Base-by-base conservation (phyloP, 2,329 filamentous ascomycete species). In the Eurotiales sp. region DNA sequence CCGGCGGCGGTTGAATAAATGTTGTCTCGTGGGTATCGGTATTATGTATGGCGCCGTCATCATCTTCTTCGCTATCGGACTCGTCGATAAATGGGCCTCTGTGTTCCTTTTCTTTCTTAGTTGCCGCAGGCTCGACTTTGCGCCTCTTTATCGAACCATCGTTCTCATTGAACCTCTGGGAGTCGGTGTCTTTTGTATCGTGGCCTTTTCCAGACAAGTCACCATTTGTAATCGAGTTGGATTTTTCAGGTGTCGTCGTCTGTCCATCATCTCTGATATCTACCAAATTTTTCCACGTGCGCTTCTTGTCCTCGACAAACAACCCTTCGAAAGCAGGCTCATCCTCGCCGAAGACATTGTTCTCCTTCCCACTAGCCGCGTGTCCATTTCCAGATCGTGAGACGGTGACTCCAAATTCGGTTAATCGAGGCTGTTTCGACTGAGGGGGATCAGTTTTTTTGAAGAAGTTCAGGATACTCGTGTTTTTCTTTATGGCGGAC, bases 401-500 rank as follows among this genome's bases (percentile, higher is more conserved):
- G 55, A 64, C 52, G 60, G 64, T 55, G 39, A 63, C 52, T 21
- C 67, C 58, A 53, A 68, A 72, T 21, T 73, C 68, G 3, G 75
- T 67, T 51, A 88, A 86, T 8, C 87, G 76, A 17, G 76, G 73
- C 51, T 83, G 70, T 21, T 58, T 65, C 23, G 62, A 65, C 77
- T 51, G 68, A 0, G 70, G 69, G 11, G 80, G 78, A 34, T 82
- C 78, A 0, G 81, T 76, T 62, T 88, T 90, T 61, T 87, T 84
- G 64, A 90, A 90, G 66, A 89, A 90, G 56, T 71, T 88, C 12
- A 89, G 70, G 27, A 90, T 89, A 56, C 84, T 89, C 6, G 77
- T 75, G 59, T 88, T 32, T 57, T 56, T 51, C 66, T 70, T 53
- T 1, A 63, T 59, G 1, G 60, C 53, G 14, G 45, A 49, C 19